Conservation (phyloP, 768 basidiomycete genomes). For the Crassisporium funariophilum region DNA sequence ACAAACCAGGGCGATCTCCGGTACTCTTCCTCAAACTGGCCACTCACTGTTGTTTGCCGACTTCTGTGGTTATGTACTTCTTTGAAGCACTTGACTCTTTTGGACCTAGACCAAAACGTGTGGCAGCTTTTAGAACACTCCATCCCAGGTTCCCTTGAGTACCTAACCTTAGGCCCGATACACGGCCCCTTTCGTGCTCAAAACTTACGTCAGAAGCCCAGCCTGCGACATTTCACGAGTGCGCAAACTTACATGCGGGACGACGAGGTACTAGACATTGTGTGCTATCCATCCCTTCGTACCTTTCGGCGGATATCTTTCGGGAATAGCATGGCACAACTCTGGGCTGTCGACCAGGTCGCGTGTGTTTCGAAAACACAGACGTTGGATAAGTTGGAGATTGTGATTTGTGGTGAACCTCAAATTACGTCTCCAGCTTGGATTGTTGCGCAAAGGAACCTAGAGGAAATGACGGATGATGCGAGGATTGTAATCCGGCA, state of each 20-base stretch:
- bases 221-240: slow-evolving; percentile 33
- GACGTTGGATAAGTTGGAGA: slow-evolving; percentile 28
- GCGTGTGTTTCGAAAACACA: slow-evolving; percentile 23
- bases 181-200: slow-evolving; percentile 34
- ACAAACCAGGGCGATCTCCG: slow-evolving; percentile 23
- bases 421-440: slow-evolving; percentile 2
- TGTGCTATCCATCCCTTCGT: slow-evolving; percentile 29
- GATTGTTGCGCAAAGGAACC: slow-evolving; percentile 1
- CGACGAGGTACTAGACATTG: slow-evolving; percentile 33
- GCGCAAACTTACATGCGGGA: slow-evolving; percentile 35
- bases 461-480: slow-evolving; percentile 13
- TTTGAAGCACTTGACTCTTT: slow-evolving; percentile 29
- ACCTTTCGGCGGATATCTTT: slow-evolving; percentile 28
- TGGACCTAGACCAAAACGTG: slow-evolving; percentile 32
- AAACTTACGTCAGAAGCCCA: slow-evolving; percentile 25
- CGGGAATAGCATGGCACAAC: slow-evolving; percentile 17
- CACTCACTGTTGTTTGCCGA: slow-evolving; percentile 31
- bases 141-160: slow-evolving; percentile 31
- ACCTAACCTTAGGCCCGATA: slow-evolving; percentile 35
- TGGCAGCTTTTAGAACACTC: slow-evolving; percentile 32
- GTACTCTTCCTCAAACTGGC: slow-evolving; percentile 34
- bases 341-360: slow-evolving; percentile 31
- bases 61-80: slow-evolving; percentile 30
- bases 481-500: slow-evolving; percentile 11
- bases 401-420: slow-evolving; percentile 21